These are phyloP conservation scores for Talaromyces sp. DNA, from an alignment of 2,329 filamentous ascomycete species.

Conservation along the genomic window DNA sequence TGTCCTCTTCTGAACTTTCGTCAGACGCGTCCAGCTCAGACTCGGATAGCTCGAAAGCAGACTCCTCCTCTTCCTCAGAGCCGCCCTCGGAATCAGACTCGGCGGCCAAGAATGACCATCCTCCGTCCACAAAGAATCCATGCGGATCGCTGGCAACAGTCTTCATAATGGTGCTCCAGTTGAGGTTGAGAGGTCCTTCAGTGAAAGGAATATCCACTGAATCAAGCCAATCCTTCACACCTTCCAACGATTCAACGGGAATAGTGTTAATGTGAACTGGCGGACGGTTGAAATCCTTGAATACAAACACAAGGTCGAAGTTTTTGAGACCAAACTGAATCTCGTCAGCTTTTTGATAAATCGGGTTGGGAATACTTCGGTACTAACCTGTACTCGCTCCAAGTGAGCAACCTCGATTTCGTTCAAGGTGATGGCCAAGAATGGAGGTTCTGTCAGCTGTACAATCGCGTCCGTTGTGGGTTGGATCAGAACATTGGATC, in stretches of 20 bases:
- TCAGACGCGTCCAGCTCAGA: constrained; percentile 69
- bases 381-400: constrained; percentile 70
- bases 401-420: constrained; percentile 96
- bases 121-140: constrained; percentile 89
- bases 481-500: constrained; percentile 91
- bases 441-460: constrained; percentile 93
- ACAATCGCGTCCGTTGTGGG: constrained; percentile 96
- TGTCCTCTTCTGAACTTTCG: constrained; percentile 80
- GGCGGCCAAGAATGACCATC: constrained; percentile 85
- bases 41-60: constrained; percentile 84
- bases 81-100: constrained; percentile 81
- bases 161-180: constrained; percentile 99
- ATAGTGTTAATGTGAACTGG: constrained; percentile 97
- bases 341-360: constrained; percentile 1
- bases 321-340: constrained; percentile 90
- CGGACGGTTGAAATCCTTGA: constrained; percentile 90
- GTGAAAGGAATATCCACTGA: constrained; percentile 90
- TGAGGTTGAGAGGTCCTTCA: constrained; percentile 93
- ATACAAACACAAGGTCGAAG: constrained; percentile 96
- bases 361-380: neutral
- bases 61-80: constrained; percentile 77
- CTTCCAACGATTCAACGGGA: constrained; percentile 87
- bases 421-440: constrained; percentile 89
- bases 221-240: constrained; percentile 97
- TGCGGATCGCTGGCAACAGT: constrained; percentile 92